phyloP scores from a whole-genome alignment of 2,329 filamentous ascomycete genomes.

The Colletotrichum sp. region DNA sequence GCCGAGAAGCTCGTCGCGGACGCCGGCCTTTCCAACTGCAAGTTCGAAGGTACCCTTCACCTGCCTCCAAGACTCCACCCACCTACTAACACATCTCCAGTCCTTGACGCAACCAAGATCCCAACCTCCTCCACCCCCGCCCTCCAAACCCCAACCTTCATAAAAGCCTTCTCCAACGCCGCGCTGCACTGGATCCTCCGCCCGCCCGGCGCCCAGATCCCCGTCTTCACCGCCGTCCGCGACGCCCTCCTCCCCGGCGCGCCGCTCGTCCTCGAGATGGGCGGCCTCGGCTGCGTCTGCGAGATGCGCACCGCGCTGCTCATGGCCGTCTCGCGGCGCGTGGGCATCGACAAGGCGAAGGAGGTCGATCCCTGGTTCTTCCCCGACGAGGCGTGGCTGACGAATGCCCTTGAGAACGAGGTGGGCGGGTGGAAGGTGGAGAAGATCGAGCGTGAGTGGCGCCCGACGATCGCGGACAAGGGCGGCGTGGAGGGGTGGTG shows the following conservation, averaged over 20 bases:
- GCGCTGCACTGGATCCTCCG: conserved; percentile 72
- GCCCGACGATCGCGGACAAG: conserved; percentile 63
- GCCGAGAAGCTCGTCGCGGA: conserved; percentile 46
- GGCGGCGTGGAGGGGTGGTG: conserved; percentile 72
- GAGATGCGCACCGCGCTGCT: conserved; percentile 67
- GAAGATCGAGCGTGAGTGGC: conserved; percentile 65
- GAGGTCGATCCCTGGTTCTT: conserved; percentile 74
- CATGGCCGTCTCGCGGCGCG: conserved; percentile 54
- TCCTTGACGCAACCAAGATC: conserved; percentile 50
- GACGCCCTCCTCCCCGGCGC: conserved; percentile 60
- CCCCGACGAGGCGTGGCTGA: conserved; percentile 66
- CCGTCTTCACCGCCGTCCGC: conserved; percentile 59
- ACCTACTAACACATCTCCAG: conserved; percentile 29
- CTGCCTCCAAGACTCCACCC: not conserved
- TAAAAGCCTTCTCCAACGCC: conserved; percentile 70
- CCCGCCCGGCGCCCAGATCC: conserved; percentile 40
- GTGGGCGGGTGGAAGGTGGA: conserved; percentile 55
- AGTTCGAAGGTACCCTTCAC: conserved; percentile 45
- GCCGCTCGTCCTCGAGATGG: conserved; percentile 72
- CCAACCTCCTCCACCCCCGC: conserved; percentile 16
- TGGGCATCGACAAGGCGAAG: conserved; percentile 52
- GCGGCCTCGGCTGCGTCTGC: conserved; percentile 70
- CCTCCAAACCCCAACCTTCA: conserved; percentile 34
- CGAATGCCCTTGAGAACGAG: conserved; percentile 41
- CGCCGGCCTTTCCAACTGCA: conserved; percentile 38